A percentile compares a stretch with the other conserved stretches of the same genome.
Conservation (phyloP, 768 basidiomycete species). For the Asterophora parasitica region DNA sequence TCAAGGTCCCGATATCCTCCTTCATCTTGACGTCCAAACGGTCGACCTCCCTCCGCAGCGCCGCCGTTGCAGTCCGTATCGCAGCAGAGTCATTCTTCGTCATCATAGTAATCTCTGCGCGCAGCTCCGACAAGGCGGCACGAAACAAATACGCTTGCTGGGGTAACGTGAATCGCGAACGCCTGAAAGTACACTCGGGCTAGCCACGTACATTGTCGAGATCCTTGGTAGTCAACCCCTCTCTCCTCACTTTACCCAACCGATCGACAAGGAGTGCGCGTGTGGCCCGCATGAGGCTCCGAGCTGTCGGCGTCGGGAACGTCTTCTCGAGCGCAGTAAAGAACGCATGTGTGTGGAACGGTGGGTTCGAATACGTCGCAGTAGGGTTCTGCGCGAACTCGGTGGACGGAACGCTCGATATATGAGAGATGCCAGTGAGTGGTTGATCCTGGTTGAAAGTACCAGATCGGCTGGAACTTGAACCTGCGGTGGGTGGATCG, state of each 20-base stretch:
- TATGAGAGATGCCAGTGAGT: conserved; percentile 7
- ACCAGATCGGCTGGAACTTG: conserved; percentile 6
- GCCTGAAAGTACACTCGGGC: neutral
- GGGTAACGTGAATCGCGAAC: conserved; percentile 2
- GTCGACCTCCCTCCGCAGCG: conserved; percentile 84
- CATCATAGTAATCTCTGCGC: conserved; percentile 78
- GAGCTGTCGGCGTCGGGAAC: conserved; percentile 70
- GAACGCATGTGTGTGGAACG: conserved; percentile 82
- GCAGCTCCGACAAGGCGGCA: conserved; percentile 86
- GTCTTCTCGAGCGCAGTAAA: conserved; percentile 65
- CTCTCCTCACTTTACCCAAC: conserved; percentile 62
- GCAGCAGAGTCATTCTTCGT: conserved; percentile 81
- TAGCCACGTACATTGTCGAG: conserved; percentile 65
- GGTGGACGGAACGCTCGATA: conserved; percentile 18
- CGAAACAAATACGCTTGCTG: conserved; percentile 96
- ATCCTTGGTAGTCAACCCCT: conserved; percentile 72
- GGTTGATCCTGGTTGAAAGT: conserved; percentile 13
- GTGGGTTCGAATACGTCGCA: conserved; percentile 56
- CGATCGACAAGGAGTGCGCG: conserved; percentile 76
- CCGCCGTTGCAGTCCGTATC: conserved; percentile 71
- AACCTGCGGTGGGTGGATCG: neutral
- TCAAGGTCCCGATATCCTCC: conserved; percentile 82
- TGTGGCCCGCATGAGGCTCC: conserved; percentile 80
- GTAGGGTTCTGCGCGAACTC: conserved; percentile 18
- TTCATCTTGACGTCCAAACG: conserved; percentile 85